These are phyloP conservation scores for Dacryopinax spathularia DNA, from an alignment of 768 basidiomycete genomes.

Conservation along the genomic window DNA sequence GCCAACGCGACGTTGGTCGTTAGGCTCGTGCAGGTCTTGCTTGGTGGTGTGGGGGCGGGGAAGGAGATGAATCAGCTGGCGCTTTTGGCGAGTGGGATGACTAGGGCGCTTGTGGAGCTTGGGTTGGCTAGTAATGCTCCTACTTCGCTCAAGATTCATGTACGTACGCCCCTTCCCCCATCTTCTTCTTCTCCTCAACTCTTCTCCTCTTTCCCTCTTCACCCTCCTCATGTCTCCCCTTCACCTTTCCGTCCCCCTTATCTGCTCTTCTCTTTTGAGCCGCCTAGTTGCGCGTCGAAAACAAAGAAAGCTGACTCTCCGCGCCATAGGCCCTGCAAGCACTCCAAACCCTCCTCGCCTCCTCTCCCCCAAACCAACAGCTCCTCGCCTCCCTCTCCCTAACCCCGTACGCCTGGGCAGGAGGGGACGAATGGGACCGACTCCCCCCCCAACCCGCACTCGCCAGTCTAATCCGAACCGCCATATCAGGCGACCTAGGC, in stretches of 20 bases:
- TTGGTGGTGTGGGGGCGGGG: conserved; percentile 30
- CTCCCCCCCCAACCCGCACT: conserved; percentile 67
- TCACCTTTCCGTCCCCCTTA: conserved; percentile 8
- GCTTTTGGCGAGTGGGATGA: conserved; percentile 25
- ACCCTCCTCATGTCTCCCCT: background rate
- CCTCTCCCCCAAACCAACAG: conserved; percentile 50
- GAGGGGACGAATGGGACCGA: conserved; percentile 88
- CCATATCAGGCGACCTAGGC: conserved; percentile 78
- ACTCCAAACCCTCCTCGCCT: conserved; percentile 48
- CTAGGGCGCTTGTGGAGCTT: conserved; percentile 72
- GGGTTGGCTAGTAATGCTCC: conserved; percentile 92
- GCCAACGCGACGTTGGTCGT: conserved; percentile 66
- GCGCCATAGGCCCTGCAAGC: conserved; percentile 39
- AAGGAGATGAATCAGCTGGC: conserved; percentile 21
- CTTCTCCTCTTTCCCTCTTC: background rate
- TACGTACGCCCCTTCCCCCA: conserved; percentile 16
- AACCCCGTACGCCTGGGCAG: conserved; percentile 42
- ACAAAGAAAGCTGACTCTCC: too few relatives aligned
- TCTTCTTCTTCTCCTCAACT: background rate
- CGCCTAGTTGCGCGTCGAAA: conserved; percentile 10
- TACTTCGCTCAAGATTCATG: conserved; percentile 73
- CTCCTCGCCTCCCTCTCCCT: conserved; percentile 62
- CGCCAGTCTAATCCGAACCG: conserved; percentile 66
- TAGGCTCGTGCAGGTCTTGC: conserved; percentile 72
- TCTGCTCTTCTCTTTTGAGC: conserved; percentile 5